Evolutionary conservation across 139 green algal species (phyloP), one percentile per base, ranked within the genome.

Genomic region (Picochlorum sp.): DNA sequence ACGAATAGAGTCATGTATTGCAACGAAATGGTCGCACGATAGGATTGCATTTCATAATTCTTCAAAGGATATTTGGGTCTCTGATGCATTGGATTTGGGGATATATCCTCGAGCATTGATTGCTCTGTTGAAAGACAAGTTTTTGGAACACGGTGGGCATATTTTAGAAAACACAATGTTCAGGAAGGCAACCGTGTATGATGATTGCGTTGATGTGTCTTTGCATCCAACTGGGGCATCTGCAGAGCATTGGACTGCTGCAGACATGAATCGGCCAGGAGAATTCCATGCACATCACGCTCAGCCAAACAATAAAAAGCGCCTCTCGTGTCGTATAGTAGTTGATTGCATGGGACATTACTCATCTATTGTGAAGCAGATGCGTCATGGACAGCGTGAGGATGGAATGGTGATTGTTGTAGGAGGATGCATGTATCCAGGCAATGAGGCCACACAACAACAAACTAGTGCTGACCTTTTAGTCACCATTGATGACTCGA

Each of bases 291-390:
- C n/a, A 13, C 18, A 23, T 13, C n/a, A 13, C 8, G 47, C 18
- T 20, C n/a, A 55, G 15, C 2, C n/a, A 6, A 8, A 6, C 16
- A 59, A 59, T 30, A 30, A 59, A 11, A 59, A 59, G 92, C 6
- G 69, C 37, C 14, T 72, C 70, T 6, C 75, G 14, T 59, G n/a
- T 11, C 8, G 85, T 0, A 78, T 97, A 59, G 68, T 96, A 49
- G 41, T 97, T 18, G 90, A 97, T 70, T 92, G 82, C 78, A 96
- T 96, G 90, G 90, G 90, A 24, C 81, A 96, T 63, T 88, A 79
- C 68, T 84, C 66, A 8, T 80, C 85, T 52, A 90, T 95, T 23
- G 86, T 89, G 3, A 83, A 85, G 58, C 61, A 66, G 57, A 45
- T 66, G 30, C 58, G 90, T 9, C 72, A 78, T 14, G 38, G 70